A percentile compares a stretch with the other conserved stretches of the same genome.
These are phyloP conservation scores for Myxozyma neotropica DNA, from an alignment of 805 yeast species.

Conservation along the genomic window DNA sequence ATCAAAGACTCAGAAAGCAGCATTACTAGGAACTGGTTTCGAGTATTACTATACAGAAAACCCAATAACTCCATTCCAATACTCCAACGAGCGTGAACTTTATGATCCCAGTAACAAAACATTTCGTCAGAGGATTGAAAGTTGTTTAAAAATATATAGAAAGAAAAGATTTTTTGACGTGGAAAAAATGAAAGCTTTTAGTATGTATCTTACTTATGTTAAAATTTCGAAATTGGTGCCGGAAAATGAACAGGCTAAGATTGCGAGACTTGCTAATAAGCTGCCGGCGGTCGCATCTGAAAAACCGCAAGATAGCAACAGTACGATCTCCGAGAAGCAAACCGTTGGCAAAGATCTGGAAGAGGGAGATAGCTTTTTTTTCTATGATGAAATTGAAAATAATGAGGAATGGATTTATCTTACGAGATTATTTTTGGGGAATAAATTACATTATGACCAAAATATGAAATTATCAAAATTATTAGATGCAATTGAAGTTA, in stretches of 20 bases:
- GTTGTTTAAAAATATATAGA: not conserved
- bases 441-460: not conserved
- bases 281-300: not conserved
- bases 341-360: too few species aligned
- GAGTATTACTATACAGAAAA: slow-evolving; percentile 13
- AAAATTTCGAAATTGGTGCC: not conserved
- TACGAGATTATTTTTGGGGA: slow-evolving; percentile 3
- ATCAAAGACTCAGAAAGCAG: slow-evolving; percentile 3
- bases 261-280: not conserved
- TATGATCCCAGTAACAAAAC: not conserved
- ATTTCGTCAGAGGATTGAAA: slow-evolving; percentile 9
- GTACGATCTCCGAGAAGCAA: too few species aligned
- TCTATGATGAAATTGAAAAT: not conserved
- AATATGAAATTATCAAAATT: not conserved
- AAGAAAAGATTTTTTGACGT: slow-evolving; percentile 10
- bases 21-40: slow-evolving; percentile 7
- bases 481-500: slow-evolving; percentile 9
- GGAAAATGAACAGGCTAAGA: not conserved
- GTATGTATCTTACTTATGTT: slow-evolving; percentile 1
- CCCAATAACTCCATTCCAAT: slow-evolving; percentile 12
- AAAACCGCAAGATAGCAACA: too few species aligned
- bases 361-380: too few species aligned
- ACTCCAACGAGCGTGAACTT: not conserved
- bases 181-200: not conserved
- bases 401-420: slow-evolving; percentile 1